A percentile compares a stretch with the other conserved stretches of the same genome.
Conservation (phyloP, 257 asterid species). For the Verbena officinalis region DNA sequence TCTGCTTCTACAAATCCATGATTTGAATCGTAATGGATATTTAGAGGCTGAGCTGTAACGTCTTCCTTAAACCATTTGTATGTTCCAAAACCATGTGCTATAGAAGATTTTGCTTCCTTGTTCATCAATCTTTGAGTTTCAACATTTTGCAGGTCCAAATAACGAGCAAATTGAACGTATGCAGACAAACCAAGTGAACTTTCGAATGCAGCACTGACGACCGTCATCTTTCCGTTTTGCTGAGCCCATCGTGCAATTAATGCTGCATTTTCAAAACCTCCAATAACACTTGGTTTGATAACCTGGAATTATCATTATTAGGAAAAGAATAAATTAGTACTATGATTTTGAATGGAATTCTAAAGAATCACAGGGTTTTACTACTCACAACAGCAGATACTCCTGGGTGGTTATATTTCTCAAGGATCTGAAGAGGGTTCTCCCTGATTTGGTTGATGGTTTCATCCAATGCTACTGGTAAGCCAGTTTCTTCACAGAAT, state of each 20-base stretch:
- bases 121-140: constrained; percentile 51
- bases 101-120: constrained; percentile 41
- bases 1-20: constrained; percentile 64
- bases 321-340: constrained; percentile 17
- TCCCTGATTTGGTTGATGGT: constrained; percentile 58
- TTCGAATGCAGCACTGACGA: constrained; percentile 92
- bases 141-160: constrained; percentile 70
- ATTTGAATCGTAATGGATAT: constrained; percentile 43
- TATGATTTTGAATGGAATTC: not conserved
- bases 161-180: constrained; percentile 69
- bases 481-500: constrained; percentile 83
- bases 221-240: constrained; percentile 75
- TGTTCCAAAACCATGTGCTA: constrained; percentile 93
- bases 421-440: constrained; percentile 56
- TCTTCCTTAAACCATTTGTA: constrained; percentile 89
- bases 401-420: constrained; percentile 73
- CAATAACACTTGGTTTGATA: constrained; percentile 87
- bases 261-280: constrained; percentile 92
- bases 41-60: constrained; percentile 54
- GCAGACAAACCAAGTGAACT: constrained; percentile 83
- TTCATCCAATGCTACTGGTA: constrained; percentile 96
- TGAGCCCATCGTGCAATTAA: constrained; percentile 92
- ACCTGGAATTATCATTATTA: constrained; percentile 49
- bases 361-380: not conserved
- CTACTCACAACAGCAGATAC: constrained; percentile 75